phyloP scores from a whole-genome alignment of 345 rosid genomes.

The Citrus glauca region DNA sequence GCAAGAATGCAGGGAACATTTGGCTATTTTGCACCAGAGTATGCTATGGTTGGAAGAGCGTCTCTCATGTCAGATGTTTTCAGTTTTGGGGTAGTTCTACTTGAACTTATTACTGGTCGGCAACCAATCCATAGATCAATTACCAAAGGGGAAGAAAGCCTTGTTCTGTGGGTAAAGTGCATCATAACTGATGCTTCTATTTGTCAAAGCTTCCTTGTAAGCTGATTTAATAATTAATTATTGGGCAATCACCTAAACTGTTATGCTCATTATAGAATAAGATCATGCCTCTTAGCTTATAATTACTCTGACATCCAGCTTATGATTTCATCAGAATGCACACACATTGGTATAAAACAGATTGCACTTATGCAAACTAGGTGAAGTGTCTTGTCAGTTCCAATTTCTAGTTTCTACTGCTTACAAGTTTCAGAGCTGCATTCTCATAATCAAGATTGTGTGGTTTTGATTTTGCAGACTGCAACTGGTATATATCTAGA shows the following conservation, averaged over 20 bases:
- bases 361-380: neutral
- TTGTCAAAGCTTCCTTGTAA: too few relatives aligned
- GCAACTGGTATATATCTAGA: neutral
- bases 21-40: constrained; percentile 98
- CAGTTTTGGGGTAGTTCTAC: constrained; percentile 95
- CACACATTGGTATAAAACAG: neutral
- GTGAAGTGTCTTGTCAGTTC: neutral
- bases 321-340: neutral
- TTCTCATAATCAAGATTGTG: neutral
- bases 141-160: constrained; percentile 86
- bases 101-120: constrained; percentile 90
- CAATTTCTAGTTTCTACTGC: neutral
- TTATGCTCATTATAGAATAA: neutral
- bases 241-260: neutral
- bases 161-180: constrained; percentile 78
- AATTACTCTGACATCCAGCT: neutral
- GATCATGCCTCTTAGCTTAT: neutral
- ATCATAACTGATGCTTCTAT: neutral
- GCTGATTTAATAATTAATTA: too few relatives aligned
- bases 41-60: constrained; percentile 89
- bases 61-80: constrained; percentile 95
- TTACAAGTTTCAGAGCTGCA: neutral
- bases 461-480: neutral
- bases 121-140: constrained; percentile 69
- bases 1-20: constrained; percentile 94